Evolutionary conservation across 2,329 filamentous ascomycete species (phyloP).

Genomic region (Ambrosiella cleistominuta): DNA sequence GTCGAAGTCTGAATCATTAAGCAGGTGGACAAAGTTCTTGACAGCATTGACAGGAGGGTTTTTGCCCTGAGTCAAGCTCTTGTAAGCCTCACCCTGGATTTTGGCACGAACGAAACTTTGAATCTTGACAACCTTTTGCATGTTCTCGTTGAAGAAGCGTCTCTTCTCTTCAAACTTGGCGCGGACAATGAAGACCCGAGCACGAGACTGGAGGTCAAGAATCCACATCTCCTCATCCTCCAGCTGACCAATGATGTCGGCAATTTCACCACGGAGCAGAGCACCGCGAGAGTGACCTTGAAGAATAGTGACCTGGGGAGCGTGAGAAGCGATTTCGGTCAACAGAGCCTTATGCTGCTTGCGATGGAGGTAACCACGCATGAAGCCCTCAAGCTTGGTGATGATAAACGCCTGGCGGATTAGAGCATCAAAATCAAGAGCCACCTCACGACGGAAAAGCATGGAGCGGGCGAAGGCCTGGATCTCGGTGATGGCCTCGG

Average conservation of each 20-base stretch:
- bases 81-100: constrained; percentile 94
- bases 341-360: constrained; percentile 44
- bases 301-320: constrained; percentile 47
- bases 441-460: constrained; percentile 34
- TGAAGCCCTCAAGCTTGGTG: constrained; percentile 45
- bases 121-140: constrained; percentile 97
- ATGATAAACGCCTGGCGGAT: constrained; percentile 39
- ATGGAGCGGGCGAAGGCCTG: constrained; percentile 46
- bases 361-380: constrained; percentile 48
- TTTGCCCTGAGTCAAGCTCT: constrained; percentile 86
- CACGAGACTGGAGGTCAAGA: constrained; percentile 54
- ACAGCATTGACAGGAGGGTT: constrained; percentile 93
- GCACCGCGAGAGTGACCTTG: constrained; percentile 67
- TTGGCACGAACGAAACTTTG: constrained; percentile 92
- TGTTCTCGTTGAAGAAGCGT: constrained; percentile 82
- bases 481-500: constrained; percentile 30
- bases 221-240: constrained; percentile 70
- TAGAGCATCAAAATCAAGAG: constrained; percentile 35
- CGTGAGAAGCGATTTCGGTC: constrained; percentile 50
- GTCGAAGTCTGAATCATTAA: constrained; percentile 97
- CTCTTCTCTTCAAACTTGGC: constrained; percentile 67
- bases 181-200: constrained; percentile 58
- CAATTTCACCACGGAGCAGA: constrained; percentile 57
- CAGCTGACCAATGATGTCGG: constrained; percentile 55
- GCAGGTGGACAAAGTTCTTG: constrained; percentile 92